Percentiles rank a stretch among this genome's conserved stretches.
Conservation (phyloP, 1,139 yeast species). For the Debaryomycetaceae sp. region DNA sequence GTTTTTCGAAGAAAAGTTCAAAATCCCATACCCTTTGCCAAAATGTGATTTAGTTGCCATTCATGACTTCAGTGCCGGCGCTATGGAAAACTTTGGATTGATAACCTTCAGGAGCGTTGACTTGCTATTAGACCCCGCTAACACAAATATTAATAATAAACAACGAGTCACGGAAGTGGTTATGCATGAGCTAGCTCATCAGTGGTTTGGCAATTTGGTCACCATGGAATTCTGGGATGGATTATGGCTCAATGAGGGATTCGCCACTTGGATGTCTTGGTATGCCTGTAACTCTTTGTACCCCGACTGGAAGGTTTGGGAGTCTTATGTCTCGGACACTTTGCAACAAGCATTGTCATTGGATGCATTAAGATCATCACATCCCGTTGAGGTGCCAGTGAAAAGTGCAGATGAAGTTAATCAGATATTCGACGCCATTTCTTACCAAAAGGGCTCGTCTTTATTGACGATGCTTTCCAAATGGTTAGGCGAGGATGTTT, state of each 20-base stretch:
- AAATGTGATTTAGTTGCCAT: conserved; percentile 57
- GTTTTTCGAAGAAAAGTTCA: conserved; percentile 50
- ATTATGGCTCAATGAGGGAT: conserved; percentile 65
- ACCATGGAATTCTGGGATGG: conserved; percentile 68
- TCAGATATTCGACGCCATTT: conserved; percentile 80
- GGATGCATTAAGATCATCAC: conserved; percentile 73
- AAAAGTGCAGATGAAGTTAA: conserved; percentile 76
- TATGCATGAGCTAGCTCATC: conserved; percentile 75
- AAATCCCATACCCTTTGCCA: conserved; percentile 57
- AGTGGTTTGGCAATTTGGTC: conserved; percentile 62
- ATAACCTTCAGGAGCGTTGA: conserved; percentile 55
- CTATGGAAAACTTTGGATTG: conserved; percentile 63
- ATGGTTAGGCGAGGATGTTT: conserved; percentile 67
- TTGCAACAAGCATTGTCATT: conserved; percentile 67
- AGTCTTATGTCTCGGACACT: conserved; percentile 63
- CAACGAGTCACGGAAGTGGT: conserved; percentile 84
- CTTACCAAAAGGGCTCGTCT: conserved; percentile 83
- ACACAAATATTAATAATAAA: conserved; percentile 46
- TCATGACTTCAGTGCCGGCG: conserved; percentile 57
- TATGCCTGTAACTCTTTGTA: conserved; percentile 69
- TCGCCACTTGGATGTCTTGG: conserved; percentile 87
- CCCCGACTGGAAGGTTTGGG: conserved; percentile 89
- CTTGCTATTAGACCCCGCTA: conserved; percentile 44
- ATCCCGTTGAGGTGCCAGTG: conserved; percentile 86
- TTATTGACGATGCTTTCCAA: conserved; percentile 70